Base-by-base conservation (phyloP, 2,329 filamentous ascomycete genomes). In the Didymosphaeria variabile region DNA sequence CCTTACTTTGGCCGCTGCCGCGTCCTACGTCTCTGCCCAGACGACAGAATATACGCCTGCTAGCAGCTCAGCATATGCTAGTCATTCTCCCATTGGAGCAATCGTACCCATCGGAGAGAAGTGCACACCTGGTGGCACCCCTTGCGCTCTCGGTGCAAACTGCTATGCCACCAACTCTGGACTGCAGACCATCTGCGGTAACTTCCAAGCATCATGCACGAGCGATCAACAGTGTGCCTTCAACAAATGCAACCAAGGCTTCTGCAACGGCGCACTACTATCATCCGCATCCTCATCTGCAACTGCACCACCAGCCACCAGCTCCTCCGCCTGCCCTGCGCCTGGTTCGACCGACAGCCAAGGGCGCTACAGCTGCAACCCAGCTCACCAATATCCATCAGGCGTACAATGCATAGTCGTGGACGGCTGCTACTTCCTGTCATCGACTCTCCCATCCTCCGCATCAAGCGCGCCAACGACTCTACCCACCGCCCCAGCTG, bases 151-250 rank as follows among this genome's bases (percentile, higher is more conserved):
- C 21, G 67, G 67, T 34, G 55, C 63, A 5, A 5, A 46, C 21
- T 70, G 68, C 55, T 70, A 69, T 31, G 63, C 68, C 7, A 49
- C 36, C 5, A 69, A 69, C 59, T 69, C 58, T 0, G 57, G 50
- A 46, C 59, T 60, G 12, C 56, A 60, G 21, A 23, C 64, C 10
- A 26, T 57, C 4, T 70, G 67, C 60, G 67, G 65, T 26, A 69
- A 69, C 34, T 69, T 68, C 55, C 63, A 70, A n/a, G 58, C 68
- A 13, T 12, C 58, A 10, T 69, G 68, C 60, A 67, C 57, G 1
- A 65, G 51, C 45, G 55, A 69, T 57, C 31, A 64, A 42, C 65
- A 69, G 50, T 67, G 38, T 52, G 65, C 67, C 7, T 70, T 62
- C 60, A 70, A 70, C 59, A 65, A 55, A 0, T 69, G 68, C 54